These are phyloP conservation scores for Pontederia crassipes DNA, from an alignment of 176 grass and related monocot genomes.

Conservation along the genomic window DNA sequence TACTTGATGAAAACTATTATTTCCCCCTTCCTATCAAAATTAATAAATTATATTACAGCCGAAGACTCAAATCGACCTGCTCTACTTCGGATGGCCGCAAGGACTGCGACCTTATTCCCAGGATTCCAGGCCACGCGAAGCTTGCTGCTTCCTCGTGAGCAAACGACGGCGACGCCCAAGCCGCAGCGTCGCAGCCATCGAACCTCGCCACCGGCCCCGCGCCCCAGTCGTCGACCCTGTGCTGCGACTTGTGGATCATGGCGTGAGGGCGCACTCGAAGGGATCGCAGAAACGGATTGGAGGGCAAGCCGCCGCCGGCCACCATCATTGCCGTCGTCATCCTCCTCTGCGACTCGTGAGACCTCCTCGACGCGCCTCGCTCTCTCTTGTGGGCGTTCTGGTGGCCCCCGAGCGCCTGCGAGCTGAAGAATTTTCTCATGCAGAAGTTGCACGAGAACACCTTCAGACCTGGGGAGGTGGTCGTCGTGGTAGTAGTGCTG, in stretches of 20 bases:
- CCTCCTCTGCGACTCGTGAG: constrained; percentile 54
- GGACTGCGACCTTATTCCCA: constrained; percentile 34
- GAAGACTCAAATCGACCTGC: constrained; percentile 77
- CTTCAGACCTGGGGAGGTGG: constrained; percentile 21
- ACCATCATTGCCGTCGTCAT: constrained; percentile 19
- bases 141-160: constrained; percentile 31
- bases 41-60: constrained; percentile 32
- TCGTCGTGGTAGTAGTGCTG: too few species aligned
- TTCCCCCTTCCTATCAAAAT: too few species aligned
- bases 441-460: constrained; percentile 93
- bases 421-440: constrained; percentile 84
- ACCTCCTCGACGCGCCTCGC: constrained; percentile 56
- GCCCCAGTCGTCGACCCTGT: constrained; percentile 18
- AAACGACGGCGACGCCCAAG: constrained; percentile 24
- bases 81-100: constrained; percentile 35
- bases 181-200: constrained; percentile 21
- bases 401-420: constrained; percentile 73
- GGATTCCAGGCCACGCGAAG: constrained; percentile 60
- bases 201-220: constrained; percentile 30
- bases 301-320: constrained; percentile 22
- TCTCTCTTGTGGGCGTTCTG: constrained; percentile 93
- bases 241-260: constrained; percentile 27
- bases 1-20: too few species aligned
- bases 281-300: constrained; percentile 45
- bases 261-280: constrained; percentile 40